Percentiles rank a stretch among this genome's conserved stretches.
Conservation (phyloP, 140 eudicot species). For the Stevia rebaudiana region DNA sequence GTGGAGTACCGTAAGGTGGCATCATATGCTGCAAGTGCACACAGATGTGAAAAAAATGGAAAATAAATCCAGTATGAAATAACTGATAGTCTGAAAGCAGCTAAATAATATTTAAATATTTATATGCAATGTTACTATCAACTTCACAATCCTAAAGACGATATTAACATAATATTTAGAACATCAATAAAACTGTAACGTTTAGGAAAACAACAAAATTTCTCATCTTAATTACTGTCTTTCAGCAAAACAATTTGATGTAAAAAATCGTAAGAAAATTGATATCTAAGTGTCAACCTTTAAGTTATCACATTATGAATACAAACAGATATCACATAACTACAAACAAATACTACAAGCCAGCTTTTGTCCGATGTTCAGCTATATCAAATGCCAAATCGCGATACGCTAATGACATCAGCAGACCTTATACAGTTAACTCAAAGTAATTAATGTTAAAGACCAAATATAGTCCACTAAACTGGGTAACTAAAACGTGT, state of each 20-base stretch:
- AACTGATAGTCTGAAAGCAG: not conserved
- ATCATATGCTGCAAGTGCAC: slow-evolving; percentile 67
- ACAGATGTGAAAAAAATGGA: slow-evolving; percentile 13
- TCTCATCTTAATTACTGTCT: not conserved
- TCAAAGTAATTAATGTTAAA: not conserved
- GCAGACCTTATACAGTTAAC: not conserved
- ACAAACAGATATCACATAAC: not conserved
- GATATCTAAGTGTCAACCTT: not conserved
- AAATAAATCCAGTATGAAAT: slow-evolving; percentile 2
- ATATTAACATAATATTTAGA: not conserved
- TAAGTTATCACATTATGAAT: not conserved
- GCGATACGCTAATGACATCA: not conserved
- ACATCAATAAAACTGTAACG: not conserved
- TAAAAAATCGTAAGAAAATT: not conserved
- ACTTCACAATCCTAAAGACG: not conserved
- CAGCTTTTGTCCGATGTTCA: not conserved
- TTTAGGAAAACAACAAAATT: not conserved
- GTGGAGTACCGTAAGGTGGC: slow-evolving; percentile 99
- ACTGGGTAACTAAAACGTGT: not conserved
- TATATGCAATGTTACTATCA: not conserved
- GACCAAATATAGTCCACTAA: not conserved
- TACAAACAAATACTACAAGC: not conserved
- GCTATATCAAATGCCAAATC: not conserved
- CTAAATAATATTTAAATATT: not conserved
- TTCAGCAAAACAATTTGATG: not conserved